These are phyloP conservation scores for Curvularia sp. DNA, from an alignment of 2,329 filamentous ascomycete genomes.

Conservation along the genomic window DNA sequence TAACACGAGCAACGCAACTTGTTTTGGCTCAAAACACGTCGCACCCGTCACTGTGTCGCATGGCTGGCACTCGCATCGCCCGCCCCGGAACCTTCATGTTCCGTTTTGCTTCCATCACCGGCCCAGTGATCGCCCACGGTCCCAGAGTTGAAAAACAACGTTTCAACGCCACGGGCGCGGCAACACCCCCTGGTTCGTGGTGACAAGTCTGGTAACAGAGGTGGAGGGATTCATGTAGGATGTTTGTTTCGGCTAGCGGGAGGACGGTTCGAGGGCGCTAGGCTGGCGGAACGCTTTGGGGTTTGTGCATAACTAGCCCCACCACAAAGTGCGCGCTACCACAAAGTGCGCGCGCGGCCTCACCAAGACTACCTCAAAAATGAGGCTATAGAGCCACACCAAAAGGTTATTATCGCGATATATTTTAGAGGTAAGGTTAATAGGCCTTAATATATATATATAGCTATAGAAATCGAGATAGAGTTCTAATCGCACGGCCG, in stretches of 20 bases:
- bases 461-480: no score
- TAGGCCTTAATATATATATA: no score
- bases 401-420: no score
- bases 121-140: background rate
- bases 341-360: no score
- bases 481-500: no score
- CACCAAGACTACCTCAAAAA: no score
- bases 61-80: background rate
- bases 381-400: no score
- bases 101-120: background rate
- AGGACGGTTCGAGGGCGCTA: background rate
- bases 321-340: no score
- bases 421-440: no score
- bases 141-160: background rate
- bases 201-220: background rate
- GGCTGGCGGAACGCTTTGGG: background rate
- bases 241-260: slow-evolving; percentile 1
- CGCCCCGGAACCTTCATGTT: background rate
- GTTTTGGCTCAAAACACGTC: background rate
- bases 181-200: background rate
- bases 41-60: background rate
- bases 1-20: background rate
- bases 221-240: background rate
- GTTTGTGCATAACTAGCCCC: background rate
- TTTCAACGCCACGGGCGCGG: background rate